Base-by-base conservation (phyloP, 805 yeast species). In the Yarrowia keelungensis region DNA sequence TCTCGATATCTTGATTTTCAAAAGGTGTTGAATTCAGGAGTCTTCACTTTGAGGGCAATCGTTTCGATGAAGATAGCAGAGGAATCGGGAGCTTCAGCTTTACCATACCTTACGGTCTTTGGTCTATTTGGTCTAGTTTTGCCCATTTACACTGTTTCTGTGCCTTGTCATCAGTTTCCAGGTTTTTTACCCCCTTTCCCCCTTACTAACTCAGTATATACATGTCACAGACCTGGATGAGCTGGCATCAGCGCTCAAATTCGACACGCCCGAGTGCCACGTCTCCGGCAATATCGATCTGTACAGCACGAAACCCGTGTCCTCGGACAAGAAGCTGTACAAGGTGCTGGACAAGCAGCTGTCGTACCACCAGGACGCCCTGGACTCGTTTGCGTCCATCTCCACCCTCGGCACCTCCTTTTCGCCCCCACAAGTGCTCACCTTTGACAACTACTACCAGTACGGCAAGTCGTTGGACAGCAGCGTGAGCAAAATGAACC, bases 201-300 rank as follows among this genome's bases (percentile, higher is more conserved):
- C 2, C 15, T 19, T 16, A 54, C 68, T 64, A 51, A 41, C 58
- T 22, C 71, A 92, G 94, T 95, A 91, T 79, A 89, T 95, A 70
- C 98, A 95, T 77, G 95, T 90, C 75, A 89, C 92, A 47, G 97
- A 93, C 74, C 87, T 95, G n/a, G 98, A 92, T 77, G 84, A 89
- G 73, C 89, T 95, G 46, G 92, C 92, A 75, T 96, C 92, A 75
- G 90, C 91, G 68, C 85, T 95, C 69, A 87, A 88, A 72, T 92
- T 91, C 72, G 90, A 88, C 71, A 87, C 92, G 3, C 82, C 86
- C 1, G 96, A 90, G 73, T 86, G 90, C 74, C 88, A 84, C 73
- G 87, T 95, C 47, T 85, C 86, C 69, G 98, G 98, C 12, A 92
- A 97, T 35, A 89, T 97, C 76, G 99, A 95, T 76, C 83, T 95